Base-by-base conservation (phyloP, 2,329 filamentous ascomycete genomes). In the Ophiostoma ulmi region DNA sequence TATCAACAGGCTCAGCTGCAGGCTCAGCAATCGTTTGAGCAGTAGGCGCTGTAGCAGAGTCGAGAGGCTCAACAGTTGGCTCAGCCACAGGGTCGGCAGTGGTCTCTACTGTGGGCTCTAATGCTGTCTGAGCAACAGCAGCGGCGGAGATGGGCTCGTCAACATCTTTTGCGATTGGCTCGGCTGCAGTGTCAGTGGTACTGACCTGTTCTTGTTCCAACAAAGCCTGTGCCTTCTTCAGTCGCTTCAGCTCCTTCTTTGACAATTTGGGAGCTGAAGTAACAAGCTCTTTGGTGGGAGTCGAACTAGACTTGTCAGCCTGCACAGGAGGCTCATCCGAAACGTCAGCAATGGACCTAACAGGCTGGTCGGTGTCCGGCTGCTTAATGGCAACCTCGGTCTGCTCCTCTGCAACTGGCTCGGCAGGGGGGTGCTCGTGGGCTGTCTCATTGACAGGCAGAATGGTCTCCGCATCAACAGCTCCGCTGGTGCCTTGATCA, bases 191-290 rank as follows among this genome's bases (percentile, higher is more conserved):
- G 26, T 7, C 8, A 13, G 52, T 8, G 11, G 52, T 7, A 58
- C n/a, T 5, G 52, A n/a, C n/a, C n/a, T 22, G n/a, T 26, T 22
- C 52, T 58, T 58, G 52, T 3, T 58, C 52, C 5, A 58, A n/a
- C 52, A 58, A 58, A 22, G 52, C 52, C 52, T 58, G 52, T 13
- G 52, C n/a, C 52, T 58, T 58, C n/a, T 58, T 58, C 52, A 58
- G 52, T 58, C 52, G 52, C 22, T 58, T 58, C n/a, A 58, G 22
- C n/a, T 58, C 52, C 17, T 58, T 58, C 52, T 58, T 58, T 22
- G 52, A 58, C 52, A 58, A 26, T n/a, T 58, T 58, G 7, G n/a
- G n/a, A 4, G 52, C n/a, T 3, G 17, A n/a, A 8, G n/a, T 8
- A 58, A 26, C 52, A 26, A n/a, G 52, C 8, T 58, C 52, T 58